A percentile compares a stretch with the other conserved stretches of the same genome.
Conservation (phyloP, 345 rosid genomes). For the Gossypium ekmanianum region DNA sequence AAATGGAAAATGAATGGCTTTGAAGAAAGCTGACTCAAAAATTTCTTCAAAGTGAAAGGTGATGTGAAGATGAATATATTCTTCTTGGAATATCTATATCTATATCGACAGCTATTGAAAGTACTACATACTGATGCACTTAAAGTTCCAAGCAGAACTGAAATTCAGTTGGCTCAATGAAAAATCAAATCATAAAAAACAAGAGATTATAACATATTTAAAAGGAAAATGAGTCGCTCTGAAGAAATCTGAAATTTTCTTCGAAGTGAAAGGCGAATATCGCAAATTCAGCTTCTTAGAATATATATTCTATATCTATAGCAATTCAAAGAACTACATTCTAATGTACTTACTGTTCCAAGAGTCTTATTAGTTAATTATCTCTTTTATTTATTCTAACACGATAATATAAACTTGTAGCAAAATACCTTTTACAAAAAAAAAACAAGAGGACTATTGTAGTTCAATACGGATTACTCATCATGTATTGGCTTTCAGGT, state of each 20-base stretch:
- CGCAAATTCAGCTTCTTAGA: too few species aligned
- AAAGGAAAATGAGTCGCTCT: not conserved
- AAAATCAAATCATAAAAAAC: not conserved
- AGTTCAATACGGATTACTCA: not conserved
- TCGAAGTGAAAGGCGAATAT: too few species aligned
- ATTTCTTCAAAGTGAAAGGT: not conserved
- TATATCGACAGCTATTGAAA: not conserved
- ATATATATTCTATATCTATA: too few species aligned
- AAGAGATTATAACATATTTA: not conserved
- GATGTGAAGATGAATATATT: too few species aligned
- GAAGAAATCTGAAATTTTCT: not conserved
- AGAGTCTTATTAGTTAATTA: not conserved
- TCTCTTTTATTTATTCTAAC: not conserved
- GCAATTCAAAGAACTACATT: too few species aligned
- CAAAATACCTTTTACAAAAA: not conserved
- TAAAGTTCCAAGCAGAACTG: not conserved
- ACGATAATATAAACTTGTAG: not conserved
- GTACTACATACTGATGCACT: not conserved
- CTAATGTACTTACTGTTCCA: not conserved
- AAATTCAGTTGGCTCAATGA: not conserved
- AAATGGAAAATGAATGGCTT: too few species aligned
- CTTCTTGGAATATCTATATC: not conserved
- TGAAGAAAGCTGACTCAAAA: not conserved
- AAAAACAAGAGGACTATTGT: not conserved
- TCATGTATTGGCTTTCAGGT: constrained; percentile 5